Evolutionary conservation across 1,139 yeast species (phyloP).

Genomic region (Scheffersomyces parashehatae): DNA sequence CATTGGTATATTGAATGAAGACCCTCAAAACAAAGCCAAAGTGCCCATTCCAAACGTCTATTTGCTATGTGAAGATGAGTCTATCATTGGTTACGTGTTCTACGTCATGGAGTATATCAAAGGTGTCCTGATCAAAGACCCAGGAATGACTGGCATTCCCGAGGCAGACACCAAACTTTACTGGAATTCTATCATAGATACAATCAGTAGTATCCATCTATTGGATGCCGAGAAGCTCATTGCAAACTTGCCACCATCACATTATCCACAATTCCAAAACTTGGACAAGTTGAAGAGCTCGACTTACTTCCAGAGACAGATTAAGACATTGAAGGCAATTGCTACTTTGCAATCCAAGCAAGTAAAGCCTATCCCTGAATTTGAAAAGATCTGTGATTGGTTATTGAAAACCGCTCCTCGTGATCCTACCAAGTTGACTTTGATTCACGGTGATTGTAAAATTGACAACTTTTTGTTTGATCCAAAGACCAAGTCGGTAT

Average conservation of each 20-base stretch:
- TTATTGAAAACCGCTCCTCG: slow-evolving; percentile 41
- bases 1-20: slow-evolving; percentile 33
- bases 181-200: slow-evolving; percentile 56
- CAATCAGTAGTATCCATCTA: slow-evolving; percentile 54
- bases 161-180: slow-evolving; percentile 23
- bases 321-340: slow-evolving; percentile 49
- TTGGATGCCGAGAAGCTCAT: slow-evolving; percentile 50
- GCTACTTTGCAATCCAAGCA: slow-evolving; percentile 51
- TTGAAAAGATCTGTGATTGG: slow-evolving; percentile 46
- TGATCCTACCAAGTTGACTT: slow-evolving; percentile 48
- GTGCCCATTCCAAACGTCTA: slow-evolving; percentile 55
- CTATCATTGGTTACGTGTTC: slow-evolving; percentile 51
- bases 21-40: slow-evolving; percentile 16
- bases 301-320: slow-evolving; percentile 57
- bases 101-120: slow-evolving; percentile 62
- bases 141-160: slow-evolving; percentile 45
- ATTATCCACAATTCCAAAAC: slow-evolving; percentile 48
- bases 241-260: slow-evolving; percentile 42
- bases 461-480: slow-evolving; percentile 63
- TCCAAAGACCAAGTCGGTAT: slow-evolving; percentile 47
- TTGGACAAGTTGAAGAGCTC: slow-evolving; percentile 21
- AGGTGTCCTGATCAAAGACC: slow-evolving; percentile 61
- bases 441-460: slow-evolving; percentile 71
- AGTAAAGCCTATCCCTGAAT: slow-evolving; percentile 54
- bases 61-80: slow-evolving; percentile 53